Conservation (phyloP, 1,139 yeast genomes). For the Magnusiomyces fungicola region DNA sequence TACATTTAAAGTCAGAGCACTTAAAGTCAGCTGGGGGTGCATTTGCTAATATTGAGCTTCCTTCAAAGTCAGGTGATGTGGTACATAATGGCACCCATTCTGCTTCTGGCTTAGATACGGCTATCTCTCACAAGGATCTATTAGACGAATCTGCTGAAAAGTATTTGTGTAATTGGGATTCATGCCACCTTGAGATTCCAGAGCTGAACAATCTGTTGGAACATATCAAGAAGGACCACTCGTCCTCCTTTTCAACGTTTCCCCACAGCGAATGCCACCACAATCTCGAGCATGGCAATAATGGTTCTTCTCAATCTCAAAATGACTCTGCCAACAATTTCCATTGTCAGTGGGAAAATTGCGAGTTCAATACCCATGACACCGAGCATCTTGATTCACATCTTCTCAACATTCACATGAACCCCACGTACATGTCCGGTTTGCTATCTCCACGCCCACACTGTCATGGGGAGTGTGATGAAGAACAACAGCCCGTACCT, state of each 20-base stretch:
- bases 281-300: not conserved
- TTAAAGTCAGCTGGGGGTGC: too few species aligned
- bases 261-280: constrained; percentile 14
- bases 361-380: constrained; percentile 23
- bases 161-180: constrained; percentile 34
- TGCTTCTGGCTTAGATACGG: not conserved
- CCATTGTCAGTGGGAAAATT: constrained; percentile 30
- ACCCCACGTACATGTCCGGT: not conserved
- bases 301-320: not conserved
- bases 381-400: constrained; percentile 35
- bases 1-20: constrained; percentile 25
- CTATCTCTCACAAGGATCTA: not conserved
- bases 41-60: too few species aligned
- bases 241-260: constrained; percentile 21
- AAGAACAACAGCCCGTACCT: too few species aligned
- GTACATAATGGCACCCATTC: not conserved
- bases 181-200: constrained; percentile 30
- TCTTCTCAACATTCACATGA: constrained; percentile 48
- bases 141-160: constrained; percentile 9
- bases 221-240: constrained; percentile 32
- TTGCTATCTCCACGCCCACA: not conserved
- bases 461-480: constrained; percentile 7
- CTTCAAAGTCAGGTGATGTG: not conserved
- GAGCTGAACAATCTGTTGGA: constrained; percentile 30
- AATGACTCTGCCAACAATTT: constrained; percentile 9